A percentile compares a stretch with the other conserved stretches of the same genome.
phyloP scores from a whole-genome alignment of 2,329 filamentous ascomycete genomes.

The Biscogniauxia marginata region DNA sequence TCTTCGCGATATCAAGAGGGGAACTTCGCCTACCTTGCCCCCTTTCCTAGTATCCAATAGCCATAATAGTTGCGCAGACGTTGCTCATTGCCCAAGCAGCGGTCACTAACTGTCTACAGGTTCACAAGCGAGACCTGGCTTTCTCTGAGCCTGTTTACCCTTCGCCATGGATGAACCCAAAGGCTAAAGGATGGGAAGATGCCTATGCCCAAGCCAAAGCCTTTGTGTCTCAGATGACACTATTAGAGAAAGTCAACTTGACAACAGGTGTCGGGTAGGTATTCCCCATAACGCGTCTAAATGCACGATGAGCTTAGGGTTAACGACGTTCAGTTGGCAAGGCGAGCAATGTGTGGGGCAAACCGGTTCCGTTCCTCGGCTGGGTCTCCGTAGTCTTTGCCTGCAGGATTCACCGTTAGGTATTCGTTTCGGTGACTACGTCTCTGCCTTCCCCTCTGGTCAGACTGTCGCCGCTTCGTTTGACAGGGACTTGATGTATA shows the following conservation, averaged over 20 bases:
- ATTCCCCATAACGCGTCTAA: not conserved
- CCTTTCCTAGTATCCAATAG: not conserved
- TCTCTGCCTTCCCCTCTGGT: slow-evolving; percentile 77
- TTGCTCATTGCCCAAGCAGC: slow-evolving; percentile 4
- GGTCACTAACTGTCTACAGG: slow-evolving; percentile 19
- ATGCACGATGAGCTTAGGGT: not conserved
- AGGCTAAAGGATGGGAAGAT: slow-evolving; percentile 69
- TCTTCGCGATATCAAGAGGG: not conserved
- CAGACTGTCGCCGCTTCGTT: slow-evolving; percentile 82
- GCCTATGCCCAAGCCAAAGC: slow-evolving; percentile 73
- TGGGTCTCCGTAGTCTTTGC: slow-evolving; percentile 73
- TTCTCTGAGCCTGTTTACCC: slow-evolving; percentile 59
- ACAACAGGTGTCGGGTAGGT: slow-evolving; percentile 84
- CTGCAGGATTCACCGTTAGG: slow-evolving; percentile 84
- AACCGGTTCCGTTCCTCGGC: slow-evolving; percentile 64
- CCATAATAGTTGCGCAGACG: slow-evolving; percentile 6
- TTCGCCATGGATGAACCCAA: slow-evolving; percentile 80
- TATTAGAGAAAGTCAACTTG: slow-evolving; percentile 89
- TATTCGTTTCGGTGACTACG: slow-evolving; percentile 73
- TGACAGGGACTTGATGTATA: slow-evolving; percentile 70
- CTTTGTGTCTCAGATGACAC: slow-evolving; percentile 80
- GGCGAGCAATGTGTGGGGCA: slow-evolving; percentile 77
- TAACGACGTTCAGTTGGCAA: slow-evolving; percentile 51
- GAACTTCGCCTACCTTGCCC: not conserved
- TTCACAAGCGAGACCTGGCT: slow-evolving; percentile 25